Conservation (phyloP, 768 basidiomycete species). For the Cystoderma amianthinum region DNA sequence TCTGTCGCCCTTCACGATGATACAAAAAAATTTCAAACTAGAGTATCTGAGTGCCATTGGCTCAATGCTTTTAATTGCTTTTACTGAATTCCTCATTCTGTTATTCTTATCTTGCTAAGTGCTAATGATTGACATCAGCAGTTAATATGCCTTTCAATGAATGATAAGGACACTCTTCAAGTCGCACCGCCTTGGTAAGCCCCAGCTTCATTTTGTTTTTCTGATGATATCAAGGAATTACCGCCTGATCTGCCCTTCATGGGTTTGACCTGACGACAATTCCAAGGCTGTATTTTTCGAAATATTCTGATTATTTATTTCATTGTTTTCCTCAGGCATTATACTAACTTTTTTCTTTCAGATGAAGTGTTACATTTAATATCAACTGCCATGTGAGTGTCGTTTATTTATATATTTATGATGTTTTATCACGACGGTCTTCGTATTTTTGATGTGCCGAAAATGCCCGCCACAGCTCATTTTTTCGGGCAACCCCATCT, state of each 20-base stretch:
- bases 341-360: background rate
- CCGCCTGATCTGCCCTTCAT: slow-evolving; percentile 64
- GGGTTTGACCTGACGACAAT: slow-evolving; percentile 57
- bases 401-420: slow-evolving; percentile 26
- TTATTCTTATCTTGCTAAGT: background rate
- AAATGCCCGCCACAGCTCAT: slow-evolving; percentile 94
- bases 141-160: too few relatives aligned
- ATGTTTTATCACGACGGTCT: slow-evolving; percentile 92
- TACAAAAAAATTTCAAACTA: slow-evolving; percentile 73
- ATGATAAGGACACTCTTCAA: too few relatives aligned
- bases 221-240: slow-evolving; percentile 76
- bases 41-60: slow-evolving; percentile 77
- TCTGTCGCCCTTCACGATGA: slow-evolving; percentile 38
- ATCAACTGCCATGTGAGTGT: slow-evolving; percentile 21
- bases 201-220: too few relatives aligned
- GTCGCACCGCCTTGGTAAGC: too few relatives aligned
- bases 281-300: slow-evolving; percentile 74
- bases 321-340: background rate
- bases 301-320: slow-evolving; percentile 41
- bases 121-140: too few relatives aligned
- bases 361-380: background rate
- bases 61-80: slow-evolving; percentile 66
- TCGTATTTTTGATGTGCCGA: slow-evolving; percentile 81
- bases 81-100: slow-evolving; percentile 40
- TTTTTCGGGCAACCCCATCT: slow-evolving; percentile 74